Evolutionary conservation across 495 filamentous ascomycete species (phyloP).

Genomic region (Xylaria flabelliformis): DNA sequence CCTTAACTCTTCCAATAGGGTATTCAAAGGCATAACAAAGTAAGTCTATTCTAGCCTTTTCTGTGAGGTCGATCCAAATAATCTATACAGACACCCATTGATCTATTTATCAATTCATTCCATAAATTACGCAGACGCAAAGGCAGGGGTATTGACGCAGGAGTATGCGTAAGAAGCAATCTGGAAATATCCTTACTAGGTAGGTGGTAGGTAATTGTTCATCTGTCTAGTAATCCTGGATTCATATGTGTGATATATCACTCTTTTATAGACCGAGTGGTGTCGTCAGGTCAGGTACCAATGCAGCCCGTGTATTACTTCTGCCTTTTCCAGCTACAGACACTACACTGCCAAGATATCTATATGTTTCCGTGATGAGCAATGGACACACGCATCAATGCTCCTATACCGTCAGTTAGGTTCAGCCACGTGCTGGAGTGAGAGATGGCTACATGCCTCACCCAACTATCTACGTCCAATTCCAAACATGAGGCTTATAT

Average conservation of each 20-base stretch:
- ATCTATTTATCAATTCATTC: not conserved
- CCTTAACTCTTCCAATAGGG: not conserved
- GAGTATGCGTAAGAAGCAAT: not conserved
- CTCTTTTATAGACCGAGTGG: not conserved
- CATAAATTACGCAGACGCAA: not conserved
- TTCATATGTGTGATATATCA: slow-evolving; percentile 6
- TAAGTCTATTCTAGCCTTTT: not conserved
- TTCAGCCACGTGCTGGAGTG: slow-evolving; percentile 10
- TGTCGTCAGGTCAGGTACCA: slow-evolving; percentile 21
- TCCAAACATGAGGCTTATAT: not conserved
- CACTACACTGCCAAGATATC: not conserved
- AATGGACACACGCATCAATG: not conserved
- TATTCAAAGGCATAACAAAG: not conserved
- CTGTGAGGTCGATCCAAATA: not conserved
- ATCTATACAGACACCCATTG: not conserved
- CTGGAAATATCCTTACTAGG: not conserved
- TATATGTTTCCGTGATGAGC: not conserved
- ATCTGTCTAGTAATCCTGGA: not conserved
- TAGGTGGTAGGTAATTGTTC: not conserved
- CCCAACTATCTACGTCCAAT: not conserved
- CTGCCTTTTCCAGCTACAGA: not conserved
- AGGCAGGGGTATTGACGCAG: not conserved
- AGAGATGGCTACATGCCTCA: not conserved
- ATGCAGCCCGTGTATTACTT: slow-evolving; percentile 4
- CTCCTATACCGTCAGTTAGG: not conserved